Evolutionary conservation across 129 eudicot species (phyloP).

Genomic region (Arctium minus): DNA sequence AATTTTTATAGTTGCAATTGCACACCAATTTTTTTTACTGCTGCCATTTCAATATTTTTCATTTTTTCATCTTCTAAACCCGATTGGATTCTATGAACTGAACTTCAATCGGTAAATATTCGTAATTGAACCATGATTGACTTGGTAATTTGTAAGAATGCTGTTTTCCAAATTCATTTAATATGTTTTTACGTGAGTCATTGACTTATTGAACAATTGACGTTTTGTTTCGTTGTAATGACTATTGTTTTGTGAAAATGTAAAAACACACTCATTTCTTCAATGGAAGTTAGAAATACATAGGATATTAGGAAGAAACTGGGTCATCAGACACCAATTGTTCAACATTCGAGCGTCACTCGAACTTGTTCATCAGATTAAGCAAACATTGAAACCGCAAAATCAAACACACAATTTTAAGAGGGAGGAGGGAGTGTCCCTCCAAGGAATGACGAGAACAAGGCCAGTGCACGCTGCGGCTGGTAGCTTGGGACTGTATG

Average conservation of each 20-base stretch:
- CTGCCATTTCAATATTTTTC: neutral
- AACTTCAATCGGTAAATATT: neutral
- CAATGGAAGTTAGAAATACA: neutral
- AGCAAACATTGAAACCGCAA: neutral
- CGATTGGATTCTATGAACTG: neutral
- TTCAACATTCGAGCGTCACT: neutral
- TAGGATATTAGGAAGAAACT: neutral
- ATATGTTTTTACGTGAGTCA: neutral
- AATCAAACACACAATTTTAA: neutral
- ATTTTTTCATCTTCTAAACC: neutral
- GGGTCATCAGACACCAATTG: neutral
- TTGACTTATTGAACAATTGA: too few species aligned
- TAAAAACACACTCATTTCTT: neutral
- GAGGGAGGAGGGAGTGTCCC: slow-evolving; percentile 31
- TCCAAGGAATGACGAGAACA: slow-evolving; percentile 31
- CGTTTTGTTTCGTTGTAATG: neutral
- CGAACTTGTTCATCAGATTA: neutral
- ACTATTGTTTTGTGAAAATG: neutral
- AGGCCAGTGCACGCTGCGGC: slow-evolving; percentile 25
- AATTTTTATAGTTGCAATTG: neutral
- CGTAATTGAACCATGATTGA: neutral
- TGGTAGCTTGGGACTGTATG: slow-evolving; percentile 35
- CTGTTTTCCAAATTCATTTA: neutral
- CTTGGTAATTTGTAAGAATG: neutral
- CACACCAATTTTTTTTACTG: neutral